Evolutionary conservation across 2,329 filamentous ascomycete species (phyloP).

Genomic region (Paramyrothecium roridum): DNA sequence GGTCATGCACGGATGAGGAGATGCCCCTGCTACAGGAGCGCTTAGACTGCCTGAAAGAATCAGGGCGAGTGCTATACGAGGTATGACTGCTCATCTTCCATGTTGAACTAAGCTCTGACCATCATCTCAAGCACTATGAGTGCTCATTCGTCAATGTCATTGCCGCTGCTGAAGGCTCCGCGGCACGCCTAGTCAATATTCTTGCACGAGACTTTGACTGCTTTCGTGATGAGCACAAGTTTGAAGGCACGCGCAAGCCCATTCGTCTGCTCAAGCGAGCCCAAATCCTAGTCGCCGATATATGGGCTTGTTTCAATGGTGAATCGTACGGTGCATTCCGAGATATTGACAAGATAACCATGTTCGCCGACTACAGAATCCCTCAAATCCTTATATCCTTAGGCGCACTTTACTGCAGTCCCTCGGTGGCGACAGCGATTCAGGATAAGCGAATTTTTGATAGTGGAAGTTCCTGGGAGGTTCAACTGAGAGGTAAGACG

Average conservation of each 20-base stretch:
- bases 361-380: constrained; percentile 97
- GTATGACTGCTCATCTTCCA: constrained; percentile 35
- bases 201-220: constrained; percentile 78
- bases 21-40: constrained; percentile 82
- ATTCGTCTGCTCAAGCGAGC: constrained; percentile 90
- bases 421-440: constrained; percentile 70
- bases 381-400: constrained; percentile 88
- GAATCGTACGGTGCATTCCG: constrained; percentile 74
- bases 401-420: constrained; percentile 81
- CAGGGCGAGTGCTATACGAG: constrained; percentile 74
- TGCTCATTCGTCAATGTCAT: constrained; percentile 74
- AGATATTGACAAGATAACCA: constrained; percentile 94
- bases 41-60: constrained; percentile 76
- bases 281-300: constrained; percentile 91
- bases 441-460: constrained; percentile 61
- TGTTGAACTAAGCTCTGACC: constrained; percentile 3
- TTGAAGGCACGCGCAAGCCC: constrained; percentile 64
- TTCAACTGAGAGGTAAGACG: constrained; percentile 72
- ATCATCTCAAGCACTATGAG: constrained; percentile 60
- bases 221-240: constrained; percentile 78
- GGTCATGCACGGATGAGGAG: constrained; percentile 79
- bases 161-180: constrained; percentile 70
- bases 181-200: constrained; percentile 80
- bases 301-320: constrained; percentile 95
- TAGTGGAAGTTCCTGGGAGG: constrained; percentile 73